Evolutionary conservation across 2,329 filamentous ascomycete genomes (phyloP), one percentile per base, ranked within the genome.

Genomic region (Arthrinium puccinioides): DNA sequence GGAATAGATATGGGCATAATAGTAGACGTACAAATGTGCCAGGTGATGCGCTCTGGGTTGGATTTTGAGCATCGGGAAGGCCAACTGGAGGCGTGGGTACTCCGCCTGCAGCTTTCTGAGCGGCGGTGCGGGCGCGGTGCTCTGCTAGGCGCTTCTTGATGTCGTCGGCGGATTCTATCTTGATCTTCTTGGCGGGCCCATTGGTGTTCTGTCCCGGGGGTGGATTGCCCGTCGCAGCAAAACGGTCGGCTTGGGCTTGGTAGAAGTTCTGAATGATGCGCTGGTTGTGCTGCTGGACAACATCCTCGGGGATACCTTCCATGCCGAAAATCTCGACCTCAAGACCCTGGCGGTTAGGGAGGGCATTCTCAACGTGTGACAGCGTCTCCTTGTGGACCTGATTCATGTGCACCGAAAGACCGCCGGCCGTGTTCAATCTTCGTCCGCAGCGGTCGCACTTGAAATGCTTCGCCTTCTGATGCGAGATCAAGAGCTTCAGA

Each of bases 391-490:
- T 98, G 70, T 98, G 92, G 32, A 98, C 92, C 61, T 98, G 92
- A 57, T 90, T 94, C 87, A 97, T 84, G 60, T 98, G 92, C 38
- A 98, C 92, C 24, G 84, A 86, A 43, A 98, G 78, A 69, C 92
- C 92, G 74, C 92, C 92, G 28, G 89, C 89, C 2, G 92, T 98
- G 58, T 95, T 96, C 39, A 98, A 66, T 49, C 89, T 76, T 47
- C 92, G 79, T 37, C 82, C 82, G 60, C 92, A 98, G 66, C 83
- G 72, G 52, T 95, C 87, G 66, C 92, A 98, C 64, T 95, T 96
- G 73, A 95, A 97, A 63, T 98, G 92, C 65, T 97, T 97, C n/a
- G 90, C 89, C 61, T 96, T 97, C 57, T 97, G 92, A 62, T 98
- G 92, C 40, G 86, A 89, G 51, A 95, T 94, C 46, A 98, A 79